Conservation (phyloP, 768 basidiomycete species). For the Pholiota microspora region DNA sequence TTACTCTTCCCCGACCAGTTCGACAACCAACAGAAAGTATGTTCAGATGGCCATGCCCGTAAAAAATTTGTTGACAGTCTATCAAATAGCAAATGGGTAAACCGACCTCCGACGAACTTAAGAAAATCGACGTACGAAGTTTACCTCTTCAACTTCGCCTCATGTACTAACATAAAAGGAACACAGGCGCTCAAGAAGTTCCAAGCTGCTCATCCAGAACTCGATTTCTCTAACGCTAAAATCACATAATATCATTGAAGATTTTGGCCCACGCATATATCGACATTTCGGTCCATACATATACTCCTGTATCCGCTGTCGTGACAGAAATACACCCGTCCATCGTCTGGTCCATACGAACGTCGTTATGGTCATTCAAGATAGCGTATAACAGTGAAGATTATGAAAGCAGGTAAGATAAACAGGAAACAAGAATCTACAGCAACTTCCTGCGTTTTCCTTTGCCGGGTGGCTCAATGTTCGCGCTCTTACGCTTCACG, state of each 20-base stretch:
- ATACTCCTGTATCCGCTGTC: too few relatives aligned
- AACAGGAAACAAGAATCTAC: background rate
- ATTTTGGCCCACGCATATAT: too few relatives aligned
- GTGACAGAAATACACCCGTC: too few relatives aligned
- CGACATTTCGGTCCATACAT: too few relatives aligned
- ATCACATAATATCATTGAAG: conserved; percentile 75
- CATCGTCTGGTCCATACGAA: background rate
- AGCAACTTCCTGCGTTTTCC: conserved; percentile 43
- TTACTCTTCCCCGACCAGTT: conserved; percentile 41
- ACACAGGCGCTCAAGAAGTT: conserved; percentile 81
- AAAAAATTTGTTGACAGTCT: conserved; percentile 1
- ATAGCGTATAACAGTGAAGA: background rate
- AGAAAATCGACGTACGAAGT: conserved; percentile 78
- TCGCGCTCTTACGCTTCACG: conserved; percentile 75
- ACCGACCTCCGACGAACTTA: conserved; percentile 91
- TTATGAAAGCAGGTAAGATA: background rate
- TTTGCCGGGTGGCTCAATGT: conserved; percentile 22
- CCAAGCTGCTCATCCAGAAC: conserved; percentile 86
- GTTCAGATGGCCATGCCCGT: background rate
- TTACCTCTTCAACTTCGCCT: background rate
- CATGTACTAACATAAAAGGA: conserved; percentile 5
- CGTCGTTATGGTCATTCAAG: background rate
- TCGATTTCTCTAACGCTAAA: conserved; percentile 92
- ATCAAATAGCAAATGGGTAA: conserved; percentile 83
- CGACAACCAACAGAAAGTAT: conserved; percentile 75